Percentiles rank a stretch among this genome's conserved stretches.
Evolutionary conservation across 441 rosid genomes (phyloP).

Genomic region (Isatis lusitanica): DNA sequence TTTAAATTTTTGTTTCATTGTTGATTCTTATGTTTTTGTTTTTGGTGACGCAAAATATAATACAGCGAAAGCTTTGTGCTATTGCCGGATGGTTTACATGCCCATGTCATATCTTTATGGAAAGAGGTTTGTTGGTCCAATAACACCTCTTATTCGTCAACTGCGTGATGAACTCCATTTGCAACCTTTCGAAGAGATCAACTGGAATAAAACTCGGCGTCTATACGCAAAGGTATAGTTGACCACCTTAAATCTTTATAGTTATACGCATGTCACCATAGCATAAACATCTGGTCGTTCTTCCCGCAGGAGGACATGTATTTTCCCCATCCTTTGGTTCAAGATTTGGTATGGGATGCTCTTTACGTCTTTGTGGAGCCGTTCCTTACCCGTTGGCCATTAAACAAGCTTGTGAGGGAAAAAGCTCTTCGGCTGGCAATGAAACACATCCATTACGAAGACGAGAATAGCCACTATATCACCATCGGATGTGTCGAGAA

Average conservation of each 20-base stretch:
- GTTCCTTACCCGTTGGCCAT: constrained; percentile 50
- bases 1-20: background rate
- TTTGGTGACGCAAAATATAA: background rate
- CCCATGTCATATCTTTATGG: constrained; percentile 65
- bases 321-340: constrained; percentile 55
- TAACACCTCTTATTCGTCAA: constrained; percentile 42
- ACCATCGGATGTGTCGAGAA: constrained; percentile 60
- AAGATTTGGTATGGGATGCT: constrained; percentile 58
- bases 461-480: constrained; percentile 54
- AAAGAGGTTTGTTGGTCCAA: constrained; percentile 50
- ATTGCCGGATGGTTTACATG: constrained; percentile 56
- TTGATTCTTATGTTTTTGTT: background rate
- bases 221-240: constrained; percentile 43
- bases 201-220: constrained; percentile 49
- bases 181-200: constrained; percentile 46
- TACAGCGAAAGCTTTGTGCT: constrained; percentile 51
- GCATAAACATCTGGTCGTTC: background rate
- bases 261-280: background rate
- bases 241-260: background rate
- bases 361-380: constrained; percentile 52
- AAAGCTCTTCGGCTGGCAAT: constrained; percentile 50
- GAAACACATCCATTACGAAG: constrained; percentile 59
- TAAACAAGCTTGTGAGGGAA: constrained; percentile 47
- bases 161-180: constrained; percentile 51
- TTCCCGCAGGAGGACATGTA: constrained; percentile 53